Base-by-base conservation (phyloP, 768 basidiomycete genomes). In the Dentipellis fragilis region DNA sequence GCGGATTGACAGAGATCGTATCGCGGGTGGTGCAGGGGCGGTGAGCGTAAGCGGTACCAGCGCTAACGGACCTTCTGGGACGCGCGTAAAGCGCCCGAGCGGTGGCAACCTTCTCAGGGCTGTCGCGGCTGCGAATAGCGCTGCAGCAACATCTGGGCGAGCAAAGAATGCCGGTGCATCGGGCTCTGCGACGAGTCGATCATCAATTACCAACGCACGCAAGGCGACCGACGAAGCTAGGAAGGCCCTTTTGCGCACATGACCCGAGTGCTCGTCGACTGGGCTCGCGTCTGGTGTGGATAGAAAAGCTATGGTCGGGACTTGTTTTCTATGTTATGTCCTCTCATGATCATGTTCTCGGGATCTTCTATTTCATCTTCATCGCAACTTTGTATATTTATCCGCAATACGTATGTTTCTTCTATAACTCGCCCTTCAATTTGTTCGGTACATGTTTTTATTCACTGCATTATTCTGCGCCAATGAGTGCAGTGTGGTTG, bases 81-180 rank as follows among this genome's bases (percentile, higher is more conserved):
- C 54, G n/a, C 56, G 59, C 1, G 52, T 65, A 19, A 80, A 77
- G 61, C 67, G 80, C 49, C 69, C 71, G 35, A 83, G 80, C 61
- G 74, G 69, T 21, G 81, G 80, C 0, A 75, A 80, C 49, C 61
- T 79, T 22, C 65, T 88, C 54, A 70, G 86, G 16, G 81, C 76
- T 2, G 75, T 85, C 12, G 86, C 86, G 4, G 80, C 79, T 19
- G 73, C 75, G 36, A 69, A 72, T 51, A 85, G 79, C 61, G 74
- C 72, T 19, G 77, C 72, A 68, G 69, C 39, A 23, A 51, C 48
- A 11, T 49, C 17, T 0, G 40, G 51, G 12, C 37, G 49, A 22
- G 29, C 39, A 35, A 38, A 17, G 35, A 21, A 23, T 42, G 37
- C 48, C 19, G 51, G 51, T 1, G 40, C 48, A 16, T 16, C 45